These are phyloP conservation scores for Kwoniella heveanensis DNA, from an alignment of 768 basidiomycete species.

Conservation along the genomic window DNA sequence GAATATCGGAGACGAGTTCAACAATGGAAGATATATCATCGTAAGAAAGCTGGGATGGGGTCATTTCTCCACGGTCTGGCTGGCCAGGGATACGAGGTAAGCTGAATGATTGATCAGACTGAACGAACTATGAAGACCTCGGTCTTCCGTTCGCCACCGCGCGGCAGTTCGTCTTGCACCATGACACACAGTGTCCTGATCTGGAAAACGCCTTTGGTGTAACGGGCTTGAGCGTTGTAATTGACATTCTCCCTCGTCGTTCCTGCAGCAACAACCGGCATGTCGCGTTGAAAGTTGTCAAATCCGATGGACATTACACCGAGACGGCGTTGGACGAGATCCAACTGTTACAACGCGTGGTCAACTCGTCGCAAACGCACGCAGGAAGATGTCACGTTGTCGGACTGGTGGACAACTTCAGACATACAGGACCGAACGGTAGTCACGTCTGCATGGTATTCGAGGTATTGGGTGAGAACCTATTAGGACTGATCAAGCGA, in stretches of 20 bases:
- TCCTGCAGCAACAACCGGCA: slow-evolving; percentile 80
- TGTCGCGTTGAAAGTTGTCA: slow-evolving; percentile 98
- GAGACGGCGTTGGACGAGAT: slow-evolving; percentile 99
- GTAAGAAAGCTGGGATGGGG: slow-evolving; percentile 79
- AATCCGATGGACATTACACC: slow-evolving; percentile 93
- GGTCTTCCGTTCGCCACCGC: neutral
- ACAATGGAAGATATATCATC: slow-evolving; percentile 78
- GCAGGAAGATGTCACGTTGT: slow-evolving; percentile 93
- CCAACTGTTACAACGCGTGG: slow-evolving; percentile 92
- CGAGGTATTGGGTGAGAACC: slow-evolving; percentile 95
- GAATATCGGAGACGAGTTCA: slow-evolving; percentile 80
- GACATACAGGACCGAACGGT: slow-evolving; percentile 94
- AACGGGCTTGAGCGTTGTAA: slow-evolving; percentile 1
- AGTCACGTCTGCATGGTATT: slow-evolving; percentile 99
- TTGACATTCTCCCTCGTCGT: neutral
- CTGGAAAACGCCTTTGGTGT: too few relatives aligned
- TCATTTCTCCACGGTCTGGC: slow-evolving; percentile 57
- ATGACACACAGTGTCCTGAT: too few relatives aligned
- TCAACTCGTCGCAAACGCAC: slow-evolving; percentile 78
- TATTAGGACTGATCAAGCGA: slow-evolving; percentile 91
- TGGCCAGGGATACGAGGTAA: slow-evolving; percentile 56
- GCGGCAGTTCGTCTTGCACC: too few relatives aligned
- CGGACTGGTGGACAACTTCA: slow-evolving; percentile 95
- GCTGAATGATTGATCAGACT: slow-evolving; percentile 21
- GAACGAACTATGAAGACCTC: too few relatives aligned